Evolutionary conservation across 2,329 filamentous ascomycete genomes (phyloP), one percentile per base, ranked within the genome.

Genomic region (Dactylonectria estremocensis): DNA sequence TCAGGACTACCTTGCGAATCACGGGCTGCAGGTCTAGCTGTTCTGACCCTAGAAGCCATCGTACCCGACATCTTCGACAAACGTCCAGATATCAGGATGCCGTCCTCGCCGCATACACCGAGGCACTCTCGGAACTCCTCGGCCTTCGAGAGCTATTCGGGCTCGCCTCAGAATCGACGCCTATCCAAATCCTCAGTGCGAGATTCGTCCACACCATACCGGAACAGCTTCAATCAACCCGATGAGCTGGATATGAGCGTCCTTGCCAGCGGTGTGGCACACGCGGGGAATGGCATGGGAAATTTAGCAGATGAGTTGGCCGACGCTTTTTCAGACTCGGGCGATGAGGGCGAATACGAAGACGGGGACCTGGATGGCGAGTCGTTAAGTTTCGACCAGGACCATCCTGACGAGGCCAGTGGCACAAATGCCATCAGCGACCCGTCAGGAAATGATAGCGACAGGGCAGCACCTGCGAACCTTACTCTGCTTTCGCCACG

Each of bases 291-390:
- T 68, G 91, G 91, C 9, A 83, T 94, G 69, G 93, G 93, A 35
- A 95, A 94, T 73, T 80, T 96, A 55, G 93, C 93, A 2, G 93
- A 95, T 80, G 93, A 96, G 80, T 83, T 96, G 54, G 93, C 92
- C 1, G 92, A 93, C 76, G 90, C 91, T 4, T 89, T 92, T 79
- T 90, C 88, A 49, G 90, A 90, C 37, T 91, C 90, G 9, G 89
- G 88, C 64, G 90, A 89, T 46, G 89, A 90, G 45, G 87, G 86
- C 20, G 85, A 86, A 49, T 84, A 86, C 20, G 79, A 74, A 66
- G 82, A 85, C 37, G 83, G 84, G 13, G 84, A 84, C 14, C 75
- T 79, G 56, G 71, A 76, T 52, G 77, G 72, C 48, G 67, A 69
- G 16, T 67, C 68, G 54, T 35, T 67, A 22, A 63, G 60, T 45